Evolutionary conservation across 495 filamentous ascomycete species (phyloP).

Genomic region (Bathelium albidoporum): DNA sequence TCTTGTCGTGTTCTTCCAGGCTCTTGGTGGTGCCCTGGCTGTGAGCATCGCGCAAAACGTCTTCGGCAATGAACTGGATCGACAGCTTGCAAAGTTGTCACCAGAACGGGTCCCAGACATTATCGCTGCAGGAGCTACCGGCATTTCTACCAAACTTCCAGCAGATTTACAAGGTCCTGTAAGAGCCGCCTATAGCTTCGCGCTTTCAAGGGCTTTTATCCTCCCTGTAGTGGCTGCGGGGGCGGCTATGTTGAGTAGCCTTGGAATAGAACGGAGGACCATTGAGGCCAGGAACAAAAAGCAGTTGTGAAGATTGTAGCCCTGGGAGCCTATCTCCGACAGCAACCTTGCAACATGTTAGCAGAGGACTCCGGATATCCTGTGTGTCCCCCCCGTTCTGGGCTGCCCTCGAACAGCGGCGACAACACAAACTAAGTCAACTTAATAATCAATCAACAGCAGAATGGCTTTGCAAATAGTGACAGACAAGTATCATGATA

Average conservation of each 20-base stretch:
- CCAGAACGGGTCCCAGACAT: neutral
- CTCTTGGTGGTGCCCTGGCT: constrained; percentile 27
- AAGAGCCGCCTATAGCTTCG: neutral
- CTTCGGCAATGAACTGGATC: constrained; percentile 18
- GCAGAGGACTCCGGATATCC: no score
- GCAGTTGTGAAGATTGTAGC: no score
- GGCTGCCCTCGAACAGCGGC: no score
- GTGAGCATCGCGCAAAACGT: constrained; percentile 28
- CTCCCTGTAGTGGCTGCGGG: neutral
- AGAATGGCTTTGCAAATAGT: no score
- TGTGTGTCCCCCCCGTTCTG: no score
- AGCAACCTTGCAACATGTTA: no score
- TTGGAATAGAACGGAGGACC: neutral
- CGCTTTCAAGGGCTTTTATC: neutral
- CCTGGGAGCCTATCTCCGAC: no score
- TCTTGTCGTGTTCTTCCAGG: constrained; percentile 26
- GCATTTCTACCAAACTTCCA: neutral
- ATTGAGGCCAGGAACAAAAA: no score
- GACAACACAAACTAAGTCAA: no score
- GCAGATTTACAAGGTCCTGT: neutral
- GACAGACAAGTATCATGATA: no score
- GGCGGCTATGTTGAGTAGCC: neutral
- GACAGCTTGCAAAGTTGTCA: no score
- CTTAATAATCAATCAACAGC: no score
- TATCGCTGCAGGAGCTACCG: neutral